Evolutionary conservation across 176 grass and related monocot species (phyloP).

Genomic region (Chloris gayana): DNA sequence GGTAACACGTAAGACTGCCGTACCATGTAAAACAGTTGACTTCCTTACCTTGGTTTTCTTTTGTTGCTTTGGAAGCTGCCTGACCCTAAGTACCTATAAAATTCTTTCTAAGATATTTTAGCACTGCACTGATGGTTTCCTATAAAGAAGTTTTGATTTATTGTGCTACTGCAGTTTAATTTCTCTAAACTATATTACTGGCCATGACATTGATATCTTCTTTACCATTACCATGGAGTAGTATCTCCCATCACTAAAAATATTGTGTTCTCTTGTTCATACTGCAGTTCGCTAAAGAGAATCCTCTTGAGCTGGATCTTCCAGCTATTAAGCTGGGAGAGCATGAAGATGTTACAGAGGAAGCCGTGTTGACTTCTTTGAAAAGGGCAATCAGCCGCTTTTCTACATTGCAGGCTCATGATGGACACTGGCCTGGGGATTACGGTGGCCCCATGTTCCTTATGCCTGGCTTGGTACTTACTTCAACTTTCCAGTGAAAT

Average conservation of each 20-base stretch:
- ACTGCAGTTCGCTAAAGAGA: conserved; percentile 73
- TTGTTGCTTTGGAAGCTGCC: background rate
- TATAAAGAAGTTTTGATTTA: background rate
- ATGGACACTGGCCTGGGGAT: conserved; percentile 92
- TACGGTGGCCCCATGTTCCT: conserved; percentile 91
- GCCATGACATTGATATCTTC: background rate
- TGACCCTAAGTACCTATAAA: background rate
- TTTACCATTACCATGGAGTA: background rate
- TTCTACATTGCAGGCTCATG: conserved; percentile 79
- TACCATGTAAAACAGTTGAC: background rate
- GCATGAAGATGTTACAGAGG: conserved; percentile 74
- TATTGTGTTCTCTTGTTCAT: conserved; percentile 9
- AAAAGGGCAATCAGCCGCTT: conserved; percentile 62
- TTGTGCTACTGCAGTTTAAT: background rate
- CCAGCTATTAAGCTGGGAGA: conserved; percentile 63
- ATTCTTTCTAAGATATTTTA: background rate
- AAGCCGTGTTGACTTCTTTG: conserved; percentile 53
- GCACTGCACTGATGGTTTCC: background rate
- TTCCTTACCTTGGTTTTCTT: background rate
- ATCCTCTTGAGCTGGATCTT: conserved; percentile 67
- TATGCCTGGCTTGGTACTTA: conserved; percentile 82
- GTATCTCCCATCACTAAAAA: background rate
- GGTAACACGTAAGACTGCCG: background rate
- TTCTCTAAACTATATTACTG: background rate
- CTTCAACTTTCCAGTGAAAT: background rate